Conservation (phyloP, 2,329 filamentous ascomycete genomes). For the Akanthomyces dipterigenus region DNA sequence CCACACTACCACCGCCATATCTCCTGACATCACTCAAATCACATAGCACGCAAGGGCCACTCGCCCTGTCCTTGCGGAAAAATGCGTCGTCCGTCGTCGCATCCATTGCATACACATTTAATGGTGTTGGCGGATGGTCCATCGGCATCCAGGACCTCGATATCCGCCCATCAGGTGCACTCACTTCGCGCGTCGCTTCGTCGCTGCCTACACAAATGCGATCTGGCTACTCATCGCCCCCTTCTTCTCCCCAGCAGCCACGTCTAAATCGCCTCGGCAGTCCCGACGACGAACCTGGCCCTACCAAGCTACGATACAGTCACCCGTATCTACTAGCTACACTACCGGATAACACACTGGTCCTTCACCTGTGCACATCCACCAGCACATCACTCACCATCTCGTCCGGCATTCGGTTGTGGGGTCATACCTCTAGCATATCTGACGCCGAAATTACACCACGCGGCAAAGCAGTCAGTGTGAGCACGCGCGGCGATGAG, state of each 20-base stretch:
- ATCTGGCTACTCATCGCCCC: conserved; percentile 14
- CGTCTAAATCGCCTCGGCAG: conserved; percentile 7
- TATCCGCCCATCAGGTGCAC: conserved; percentile 37
- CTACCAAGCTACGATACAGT: conserved; percentile 59
- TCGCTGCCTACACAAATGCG: conserved; percentile 27
- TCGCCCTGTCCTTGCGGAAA: conserved; percentile 76
- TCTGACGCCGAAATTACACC: conserved; percentile 79
- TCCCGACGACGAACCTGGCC: conserved; percentile 32
- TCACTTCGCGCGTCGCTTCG: conserved; percentile 30
- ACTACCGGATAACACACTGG: conserved; percentile 80
- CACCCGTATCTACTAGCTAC: conserved; percentile 84
- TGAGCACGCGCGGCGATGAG: conserved; percentile 71
- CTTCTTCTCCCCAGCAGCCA: conserved; percentile 9
- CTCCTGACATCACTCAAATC: conserved; percentile 75
- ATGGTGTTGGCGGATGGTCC: conserved; percentile 75
- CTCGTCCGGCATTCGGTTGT: conserved; percentile 67
- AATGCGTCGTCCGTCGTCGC: conserved; percentile 60
- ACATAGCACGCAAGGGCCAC: conserved; percentile 68
- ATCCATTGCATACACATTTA: conserved; percentile 80
- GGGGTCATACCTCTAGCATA: conserved; percentile 88
- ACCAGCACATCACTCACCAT: conserved; percentile 60
- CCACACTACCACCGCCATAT: conserved; percentile 21
- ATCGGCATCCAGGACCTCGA: conserved; percentile 87
- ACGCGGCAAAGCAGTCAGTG: conserved; percentile 82
- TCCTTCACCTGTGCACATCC: conserved; percentile 74